phyloP scores from a whole-genome alignment of 148 eudicot species.

The Rhododendron vialii region DNA sequence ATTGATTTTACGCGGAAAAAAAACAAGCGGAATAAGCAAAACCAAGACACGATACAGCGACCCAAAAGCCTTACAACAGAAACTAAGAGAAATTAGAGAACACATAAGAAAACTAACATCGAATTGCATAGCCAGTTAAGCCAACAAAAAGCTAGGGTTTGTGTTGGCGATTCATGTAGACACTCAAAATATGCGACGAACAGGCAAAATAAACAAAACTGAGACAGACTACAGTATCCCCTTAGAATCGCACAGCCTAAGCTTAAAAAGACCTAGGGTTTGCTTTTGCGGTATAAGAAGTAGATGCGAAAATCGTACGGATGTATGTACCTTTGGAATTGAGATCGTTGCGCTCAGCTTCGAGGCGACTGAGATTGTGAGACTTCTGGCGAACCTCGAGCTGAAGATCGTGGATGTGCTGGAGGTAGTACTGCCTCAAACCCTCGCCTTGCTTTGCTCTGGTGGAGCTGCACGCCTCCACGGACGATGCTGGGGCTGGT shows the following conservation, averaged over 20 bases:
- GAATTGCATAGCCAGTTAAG: background rate
- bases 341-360: constrained; percentile 19
- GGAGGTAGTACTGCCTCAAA: constrained; percentile 18
- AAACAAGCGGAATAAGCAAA: background rate
- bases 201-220: background rate
- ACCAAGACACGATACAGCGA: background rate
- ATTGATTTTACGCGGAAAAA: background rate
- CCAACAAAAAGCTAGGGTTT: background rate
- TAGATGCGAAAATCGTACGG: background rate
- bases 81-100: background rate
- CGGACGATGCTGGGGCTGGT: constrained; percentile 4
- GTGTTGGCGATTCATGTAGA: background rate
- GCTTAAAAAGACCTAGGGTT: background rate
- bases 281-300: background rate
- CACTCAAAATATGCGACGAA: background rate
- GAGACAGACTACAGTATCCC: background rate
- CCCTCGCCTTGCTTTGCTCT: constrained; percentile 19
- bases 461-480: constrained; percentile 1
- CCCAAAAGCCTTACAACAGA: background rate
- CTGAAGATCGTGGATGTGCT: constrained; percentile 18
- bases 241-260: background rate
- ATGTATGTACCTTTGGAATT: constrained; percentile 12
- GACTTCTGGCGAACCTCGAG: constrained; percentile 22
- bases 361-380: constrained; percentile 21
- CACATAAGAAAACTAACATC: background rate